Evolutionary conservation across 1,139 yeast genomes (phyloP).

Genomic region (Candida sanyaensis): DNA sequence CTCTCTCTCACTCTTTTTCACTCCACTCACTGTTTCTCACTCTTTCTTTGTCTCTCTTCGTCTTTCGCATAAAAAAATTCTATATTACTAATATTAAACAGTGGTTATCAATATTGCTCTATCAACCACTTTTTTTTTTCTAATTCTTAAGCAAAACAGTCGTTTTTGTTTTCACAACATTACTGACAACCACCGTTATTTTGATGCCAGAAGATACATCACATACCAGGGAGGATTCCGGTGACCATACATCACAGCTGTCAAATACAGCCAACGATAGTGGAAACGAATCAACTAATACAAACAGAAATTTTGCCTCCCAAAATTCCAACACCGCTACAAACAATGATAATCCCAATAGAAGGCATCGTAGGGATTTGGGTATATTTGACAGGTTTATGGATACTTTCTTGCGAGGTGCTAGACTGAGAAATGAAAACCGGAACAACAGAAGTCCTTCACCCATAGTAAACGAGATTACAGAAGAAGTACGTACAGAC

Average conservation of each 20-base stretch:
- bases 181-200: neutral
- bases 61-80: neutral
- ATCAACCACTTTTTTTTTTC: neutral
- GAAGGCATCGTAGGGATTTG: slow-evolving; percentile 9
- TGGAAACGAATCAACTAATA: neutral
- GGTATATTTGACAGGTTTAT: slow-evolving; percentile 14
- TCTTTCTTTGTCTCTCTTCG: too few species aligned
- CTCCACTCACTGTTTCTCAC: too few species aligned
- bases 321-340: neutral
- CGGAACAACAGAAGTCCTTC: neutral
- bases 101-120: neutral
- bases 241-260: neutral
- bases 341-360: slow-evolving; percentile 1
- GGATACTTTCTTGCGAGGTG: slow-evolving; percentile 10
- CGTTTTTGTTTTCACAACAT: neutral
- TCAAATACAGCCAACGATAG: neutral
- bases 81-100: neutral
- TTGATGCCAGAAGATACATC: neutral
- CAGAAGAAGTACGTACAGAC: neutral
- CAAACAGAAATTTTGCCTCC: slow-evolving; percentile 6
- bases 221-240: neutral
- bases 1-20: too few species aligned
- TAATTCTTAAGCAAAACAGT: neutral
- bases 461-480: slow-evolving; percentile 1
- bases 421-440: neutral